Evolutionary conservation across 75 land plant species (phyloP).

Genomic region (Pinus albicaulis): DNA sequence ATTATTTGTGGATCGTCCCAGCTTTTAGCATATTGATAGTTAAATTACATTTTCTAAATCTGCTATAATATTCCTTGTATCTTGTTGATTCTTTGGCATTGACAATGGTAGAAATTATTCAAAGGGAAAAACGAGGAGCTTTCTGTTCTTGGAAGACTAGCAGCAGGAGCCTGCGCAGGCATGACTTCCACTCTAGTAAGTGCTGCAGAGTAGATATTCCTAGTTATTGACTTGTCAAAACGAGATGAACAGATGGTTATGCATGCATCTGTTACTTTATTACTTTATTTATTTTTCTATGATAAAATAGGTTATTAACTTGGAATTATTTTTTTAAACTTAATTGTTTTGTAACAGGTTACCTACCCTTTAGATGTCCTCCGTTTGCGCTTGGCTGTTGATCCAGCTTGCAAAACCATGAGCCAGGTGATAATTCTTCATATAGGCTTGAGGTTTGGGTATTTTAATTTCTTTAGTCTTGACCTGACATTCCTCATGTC

Average conservation of each 20-base stretch:
- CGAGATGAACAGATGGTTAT: not conserved
- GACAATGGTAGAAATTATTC: conserved; percentile 63
- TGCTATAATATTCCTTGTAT: not conserved
- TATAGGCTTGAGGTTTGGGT: too few species aligned
- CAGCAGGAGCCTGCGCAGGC: conserved; percentile 99
- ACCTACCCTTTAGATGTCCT: conserved; percentile 96
- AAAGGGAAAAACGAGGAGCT: conserved; percentile 73
- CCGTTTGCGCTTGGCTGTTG: conserved; percentile 88
- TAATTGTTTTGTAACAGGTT: conserved; percentile 39
- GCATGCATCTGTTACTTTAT: not conserved
- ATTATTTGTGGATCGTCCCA: not conserved
- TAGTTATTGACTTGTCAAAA: not conserved
- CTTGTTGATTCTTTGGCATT: not conserved
- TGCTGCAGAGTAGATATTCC: conserved; percentile 9
- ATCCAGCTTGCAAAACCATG: conserved; percentile 79
- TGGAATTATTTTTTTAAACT: not conserved
- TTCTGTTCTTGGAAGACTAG: conserved; percentile 86
- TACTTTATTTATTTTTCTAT: not conserved
- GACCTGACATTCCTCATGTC: not conserved
- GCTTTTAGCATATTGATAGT: not conserved
- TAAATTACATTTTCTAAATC: not conserved
- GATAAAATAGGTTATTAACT: not conserved
- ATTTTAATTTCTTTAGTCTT: not conserved
- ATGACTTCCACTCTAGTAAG: conserved; percentile 98
- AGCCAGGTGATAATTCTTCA: conserved; percentile 51